These are phyloP conservation scores for Simmondsia chinensis DNA, from an alignment of 148 eudicot species.

Conservation along the genomic window DNA sequence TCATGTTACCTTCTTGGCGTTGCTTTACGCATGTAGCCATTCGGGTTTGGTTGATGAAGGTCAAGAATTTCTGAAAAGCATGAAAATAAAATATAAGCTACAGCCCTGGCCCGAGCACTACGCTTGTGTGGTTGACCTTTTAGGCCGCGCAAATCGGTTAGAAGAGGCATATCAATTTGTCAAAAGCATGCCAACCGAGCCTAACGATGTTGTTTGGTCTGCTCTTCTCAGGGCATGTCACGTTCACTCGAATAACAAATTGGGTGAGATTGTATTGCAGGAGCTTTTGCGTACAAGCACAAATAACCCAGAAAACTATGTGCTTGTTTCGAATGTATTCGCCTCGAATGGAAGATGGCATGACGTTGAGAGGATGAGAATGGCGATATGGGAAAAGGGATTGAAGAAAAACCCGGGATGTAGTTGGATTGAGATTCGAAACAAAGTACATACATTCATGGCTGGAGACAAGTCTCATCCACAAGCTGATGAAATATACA, in stretches of 20 bases:
- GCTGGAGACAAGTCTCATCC: slow-evolving; percentile 77
- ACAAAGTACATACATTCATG: slow-evolving; percentile 57
- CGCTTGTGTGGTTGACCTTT: slow-evolving; percentile 81
- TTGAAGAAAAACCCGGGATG: slow-evolving; percentile 88
- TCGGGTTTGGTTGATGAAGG: slow-evolving; percentile 66
- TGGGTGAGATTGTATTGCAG: slow-evolving; percentile 59
- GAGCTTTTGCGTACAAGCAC: slow-evolving; percentile 64
- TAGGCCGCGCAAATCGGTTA: slow-evolving; percentile 71
- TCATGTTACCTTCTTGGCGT: slow-evolving; percentile 73
- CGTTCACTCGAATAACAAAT: slow-evolving; percentile 37
- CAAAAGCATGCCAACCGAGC: slow-evolving; percentile 50
- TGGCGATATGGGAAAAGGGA: slow-evolving; percentile 49
- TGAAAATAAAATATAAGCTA: slow-evolving; percentile 40
- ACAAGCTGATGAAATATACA: slow-evolving; percentile 35
- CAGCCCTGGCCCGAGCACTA: slow-evolving; percentile 90
- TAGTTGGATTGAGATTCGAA: slow-evolving; percentile 81
- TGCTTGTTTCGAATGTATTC: slow-evolving; percentile 64
- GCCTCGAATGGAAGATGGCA: slow-evolving; percentile 68
- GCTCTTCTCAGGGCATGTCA: slow-evolving; percentile 80
- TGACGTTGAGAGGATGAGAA: slow-evolving; percentile 51
- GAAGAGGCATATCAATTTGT: slow-evolving; percentile 68
- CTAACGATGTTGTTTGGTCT: slow-evolving; percentile 58
- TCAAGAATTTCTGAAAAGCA: slow-evolving; percentile 28
- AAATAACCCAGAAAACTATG: slow-evolving; percentile 60
- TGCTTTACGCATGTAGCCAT: slow-evolving; percentile 91